Conservation (phyloP, 176 grass and related monocot species). For the Aegilops sharonensis region DNA sequence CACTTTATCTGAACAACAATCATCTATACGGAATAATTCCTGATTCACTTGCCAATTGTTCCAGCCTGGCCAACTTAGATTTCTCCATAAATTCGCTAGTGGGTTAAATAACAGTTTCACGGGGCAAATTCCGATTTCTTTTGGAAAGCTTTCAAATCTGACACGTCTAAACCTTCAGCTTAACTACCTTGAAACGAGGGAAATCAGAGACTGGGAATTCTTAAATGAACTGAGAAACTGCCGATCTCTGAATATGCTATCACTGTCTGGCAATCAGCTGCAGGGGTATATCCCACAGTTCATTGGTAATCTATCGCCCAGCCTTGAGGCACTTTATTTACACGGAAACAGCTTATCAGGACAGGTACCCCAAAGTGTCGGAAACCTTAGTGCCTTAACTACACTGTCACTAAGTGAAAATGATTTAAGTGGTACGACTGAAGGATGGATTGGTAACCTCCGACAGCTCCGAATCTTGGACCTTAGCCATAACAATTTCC, state of each 20-base stretch:
- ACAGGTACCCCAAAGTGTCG: neutral
- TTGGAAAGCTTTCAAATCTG: too few species aligned
- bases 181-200: too few species aligned
- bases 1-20: neutral
- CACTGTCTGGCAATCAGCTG: too few species aligned
- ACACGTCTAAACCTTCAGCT: too few species aligned
- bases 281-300: too few species aligned
- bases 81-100: too few species aligned
- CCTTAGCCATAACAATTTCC: neutral
- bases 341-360: conserved; percentile 16
- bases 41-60: neutral
- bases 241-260: too few species aligned
- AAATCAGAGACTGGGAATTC: too few species aligned
- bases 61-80: neutral
- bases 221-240: too few species aligned
- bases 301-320: neutral
- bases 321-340: neutral
- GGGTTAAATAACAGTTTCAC: too few species aligned
- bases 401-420: neutral
- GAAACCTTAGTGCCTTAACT: neutral
- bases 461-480: neutral
- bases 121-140: too few species aligned
- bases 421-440: neutral
- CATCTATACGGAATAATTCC: neutral
- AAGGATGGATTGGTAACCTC: conserved; percentile 32